phyloP scores from a whole-genome alignment of 1,139 yeast species.

The Suzukiozyma palmioleophila region DNA sequence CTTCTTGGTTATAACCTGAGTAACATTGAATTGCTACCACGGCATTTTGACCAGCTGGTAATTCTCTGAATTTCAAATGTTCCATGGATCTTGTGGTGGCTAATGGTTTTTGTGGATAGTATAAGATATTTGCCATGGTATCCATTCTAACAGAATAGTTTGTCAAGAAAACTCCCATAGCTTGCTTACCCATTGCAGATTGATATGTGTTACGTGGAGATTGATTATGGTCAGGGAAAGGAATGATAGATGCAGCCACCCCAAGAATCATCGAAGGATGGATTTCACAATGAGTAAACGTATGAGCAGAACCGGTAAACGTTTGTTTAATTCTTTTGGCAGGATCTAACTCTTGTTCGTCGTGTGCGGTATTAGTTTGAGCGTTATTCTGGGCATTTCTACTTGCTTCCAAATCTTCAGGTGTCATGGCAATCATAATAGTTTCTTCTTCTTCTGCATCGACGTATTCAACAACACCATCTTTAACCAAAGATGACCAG shows the following conservation, averaged over 20 bases:
- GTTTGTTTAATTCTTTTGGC: constrained; percentile 84
- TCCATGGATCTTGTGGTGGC: constrained; percentile 99
- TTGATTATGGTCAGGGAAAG: constrained; percentile 99
- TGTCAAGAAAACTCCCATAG: constrained; percentile 99
- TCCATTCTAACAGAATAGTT: constrained; percentile 98
- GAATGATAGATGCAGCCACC: constrained; percentile 97
- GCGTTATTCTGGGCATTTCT: constrained; percentile 42
- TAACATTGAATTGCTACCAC: constrained; percentile 97
- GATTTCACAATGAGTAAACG: constrained; percentile 97
- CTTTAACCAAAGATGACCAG: constrained; percentile 80
- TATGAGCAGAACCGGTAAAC: constrained; percentile 56
- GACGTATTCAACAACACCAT: constrained; percentile 89
- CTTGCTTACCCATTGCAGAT: constrained; percentile 99
- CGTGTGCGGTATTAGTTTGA: constrained; percentile 15
- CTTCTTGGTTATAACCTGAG: constrained; percentile 99
- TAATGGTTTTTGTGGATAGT: constrained; percentile 97
- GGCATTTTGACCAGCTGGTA: constrained; percentile 99
- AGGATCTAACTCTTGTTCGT: constrained; percentile 59
- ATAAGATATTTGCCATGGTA: constrained; percentile 96
- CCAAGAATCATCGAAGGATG: constrained; percentile 99
- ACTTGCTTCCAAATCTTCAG: constrained; percentile 84
- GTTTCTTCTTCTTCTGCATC: constrained; percentile 99
- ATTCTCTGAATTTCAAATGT: constrained; percentile 90
- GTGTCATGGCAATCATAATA: constrained; percentile 97
- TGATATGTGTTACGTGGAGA: constrained; percentile 98